Conservation (phyloP, 1,284 basidiomycete genomes). For the Boletus semigastroideus region DNA sequence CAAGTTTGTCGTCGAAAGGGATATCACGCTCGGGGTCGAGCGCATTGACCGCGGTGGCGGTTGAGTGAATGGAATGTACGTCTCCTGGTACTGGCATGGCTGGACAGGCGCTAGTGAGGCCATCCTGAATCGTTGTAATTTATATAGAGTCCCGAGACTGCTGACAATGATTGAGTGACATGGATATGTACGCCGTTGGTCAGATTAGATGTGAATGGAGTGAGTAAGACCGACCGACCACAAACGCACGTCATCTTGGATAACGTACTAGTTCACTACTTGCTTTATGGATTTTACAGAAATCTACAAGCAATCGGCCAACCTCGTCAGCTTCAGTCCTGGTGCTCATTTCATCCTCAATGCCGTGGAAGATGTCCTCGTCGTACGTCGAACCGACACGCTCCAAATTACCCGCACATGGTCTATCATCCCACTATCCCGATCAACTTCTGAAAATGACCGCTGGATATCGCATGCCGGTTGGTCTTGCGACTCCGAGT, state of each 20-base stretch:
- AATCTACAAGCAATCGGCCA: constrained; percentile 69
- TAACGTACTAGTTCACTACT: background rate
- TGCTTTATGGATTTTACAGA: constrained; percentile 73
- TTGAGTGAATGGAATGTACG: constrained; percentile 17
- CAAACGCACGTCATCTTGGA: constrained; percentile 2
- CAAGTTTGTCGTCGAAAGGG: constrained; percentile 15
- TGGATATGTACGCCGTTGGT: background rate
- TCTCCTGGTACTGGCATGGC: constrained; percentile 18
- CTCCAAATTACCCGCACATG: constrained; percentile 75
- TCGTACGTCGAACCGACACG: constrained; percentile 73
- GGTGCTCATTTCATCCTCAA: constrained; percentile 75
- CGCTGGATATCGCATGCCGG: constrained; percentile 66
- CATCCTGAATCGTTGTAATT: constrained; percentile 1
- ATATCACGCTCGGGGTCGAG: constrained; percentile 4
- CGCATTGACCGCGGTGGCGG: constrained; percentile 15
- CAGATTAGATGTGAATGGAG: background rate
- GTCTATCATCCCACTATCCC: constrained; percentile 55
- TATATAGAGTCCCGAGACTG: constrained; percentile 14
- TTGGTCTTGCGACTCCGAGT: constrained; percentile 85
- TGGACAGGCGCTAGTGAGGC: background rate
- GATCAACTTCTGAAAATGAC: constrained; percentile 16
- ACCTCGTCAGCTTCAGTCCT: constrained; percentile 69
- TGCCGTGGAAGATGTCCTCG: constrained; percentile 67
- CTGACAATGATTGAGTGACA: constrained; percentile 13
- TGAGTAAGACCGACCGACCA: background rate